Base-by-base conservation (phyloP, 805 yeast species). In the Tetrapisispora taiwanensis region DNA sequence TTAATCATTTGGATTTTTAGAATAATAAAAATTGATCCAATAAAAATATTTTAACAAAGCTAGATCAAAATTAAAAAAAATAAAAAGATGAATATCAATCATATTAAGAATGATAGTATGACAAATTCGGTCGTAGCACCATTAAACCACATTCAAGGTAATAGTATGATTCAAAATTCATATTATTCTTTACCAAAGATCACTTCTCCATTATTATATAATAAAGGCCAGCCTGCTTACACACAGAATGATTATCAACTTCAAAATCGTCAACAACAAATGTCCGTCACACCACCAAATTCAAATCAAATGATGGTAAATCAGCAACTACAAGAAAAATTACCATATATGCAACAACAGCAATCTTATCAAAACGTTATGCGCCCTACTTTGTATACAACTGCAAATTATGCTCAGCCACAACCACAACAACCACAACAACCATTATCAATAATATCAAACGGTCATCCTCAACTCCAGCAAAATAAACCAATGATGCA, bases 121-220 rank as follows among this genome's bases (percentile, higher is more conserved):
- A 22, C 39, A 5, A 36, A 36, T 24, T n/a, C 39, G 6, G 19
- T 24, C 13, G 30, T 36, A 3, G 22, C 39, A 8, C 18, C 39
- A 14, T n/a, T 36, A n/a, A 36, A 36, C 17, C 31, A 19, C 8
- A 13, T 17, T n/a, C 24, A 15, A 13, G 6, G 22, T 15, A 37
- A 27, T 18, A 10, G 10, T 26, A 37, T 37, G 22, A 12, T 27
- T 6, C 40, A 28, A 27, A 37, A 18, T 27, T 27, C 40, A 37
- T 37, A 37, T 18, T 37, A 27, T 28, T 12, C 40, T 6, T 37
- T 37, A 13, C 40, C 40, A 28, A 37, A 37, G 27, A 37, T 37
- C 6, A 26, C 31, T 17, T 27, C 40, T 17, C 15, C 32, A 17
- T 37, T 37, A 15, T 12, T 37, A 10, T 37, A 17, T 27, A 27